Evolutionary conservation across 306 rosid genomes (phyloP), one percentile per base, ranked within the genome.

Genomic region (Quercus aquifolioides): DNA sequence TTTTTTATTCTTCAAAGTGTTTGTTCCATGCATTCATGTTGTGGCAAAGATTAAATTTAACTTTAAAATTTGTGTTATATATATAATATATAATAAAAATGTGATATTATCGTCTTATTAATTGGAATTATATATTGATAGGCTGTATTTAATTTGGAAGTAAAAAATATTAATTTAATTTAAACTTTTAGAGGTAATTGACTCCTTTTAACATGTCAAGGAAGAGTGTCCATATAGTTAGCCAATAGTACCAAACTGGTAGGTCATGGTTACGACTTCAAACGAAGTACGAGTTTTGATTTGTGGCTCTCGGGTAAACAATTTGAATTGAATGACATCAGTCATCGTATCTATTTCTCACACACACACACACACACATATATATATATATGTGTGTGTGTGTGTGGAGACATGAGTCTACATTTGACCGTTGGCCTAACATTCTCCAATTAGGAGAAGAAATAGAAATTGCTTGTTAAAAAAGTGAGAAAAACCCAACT

Each of bases 371-470:
- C 11, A 35, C 1, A 33, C 5, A 33, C 5, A 33, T 5, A 35
- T 35, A 7, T 28, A 85, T 80, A 87, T 80, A 80, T 75, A 79
- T 26, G 2, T 26, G 2, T 23, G 2, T 26, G 2, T 26, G 2
- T 26, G 2, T 1, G 58, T 64, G 82, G 75, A 23, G 57, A 63
- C 18, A 71, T 38, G 38, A 79, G 78, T 81, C 28, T 55, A 84
- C 75, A n/a, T 75, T 74, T 84, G 89, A 93, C 90, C 55, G 92
- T 89, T 91, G 97, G 90, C 92, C 92, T 88, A 89, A 80, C 94
- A 59, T 77, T 82, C 52, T 69, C 33, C 54, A 35, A 54, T 65
- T 80, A 80, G 85, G 81, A 83, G 79, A 41, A 41, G 46, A 41
- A 41, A 41, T 41, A 41, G 46, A 81, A 84, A 81, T 88, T 81